These are phyloP conservation scores for Penicillium sp. DNA, from an alignment of 2,329 filamentous ascomycete species.

Conservation along the genomic window DNA sequence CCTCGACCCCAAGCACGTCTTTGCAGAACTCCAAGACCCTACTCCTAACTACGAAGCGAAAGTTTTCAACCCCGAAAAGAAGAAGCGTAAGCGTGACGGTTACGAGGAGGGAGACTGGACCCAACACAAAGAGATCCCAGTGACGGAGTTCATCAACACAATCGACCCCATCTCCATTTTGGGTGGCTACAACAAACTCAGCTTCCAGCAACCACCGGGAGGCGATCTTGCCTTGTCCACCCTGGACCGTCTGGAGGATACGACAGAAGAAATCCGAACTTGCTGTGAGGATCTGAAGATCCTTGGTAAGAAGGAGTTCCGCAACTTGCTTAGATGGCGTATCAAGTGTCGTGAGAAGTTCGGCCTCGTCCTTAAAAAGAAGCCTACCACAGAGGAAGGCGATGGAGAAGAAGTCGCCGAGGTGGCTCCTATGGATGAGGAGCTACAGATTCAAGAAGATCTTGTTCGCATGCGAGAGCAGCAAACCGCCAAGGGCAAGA, in stretches of 20 bases:
- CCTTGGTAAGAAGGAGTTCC: constrained; percentile 91
- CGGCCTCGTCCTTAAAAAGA: constrained; percentile 78
- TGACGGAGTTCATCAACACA: constrained; percentile 92
- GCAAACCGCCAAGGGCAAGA: constrained; percentile 74
- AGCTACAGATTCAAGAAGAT: constrained; percentile 86
- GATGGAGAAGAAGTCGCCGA: constrained; percentile 74
- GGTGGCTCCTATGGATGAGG: constrained; percentile 90
- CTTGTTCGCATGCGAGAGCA: constrained; percentile 79
- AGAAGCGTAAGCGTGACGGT: constrained; percentile 96
- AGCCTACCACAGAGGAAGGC: constrained; percentile 48
- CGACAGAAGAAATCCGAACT: constrained; percentile 75
- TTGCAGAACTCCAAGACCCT: constrained; percentile 83
- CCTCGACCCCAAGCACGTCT: constrained; percentile 84
- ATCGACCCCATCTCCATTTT: constrained; percentile 91
- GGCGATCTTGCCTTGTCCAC: constrained; percentile 86
- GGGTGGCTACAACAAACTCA: constrained; percentile 79
- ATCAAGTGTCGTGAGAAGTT: constrained; percentile 88
- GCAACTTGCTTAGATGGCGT: constrained; percentile 84
- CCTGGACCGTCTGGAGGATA: constrained; percentile 81
- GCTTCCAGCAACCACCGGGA: constrained; percentile 77
- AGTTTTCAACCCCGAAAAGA: constrained; percentile 95
- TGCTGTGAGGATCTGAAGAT: constrained; percentile 86
- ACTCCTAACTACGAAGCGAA: constrained; percentile 96
- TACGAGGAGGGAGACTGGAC: constrained; percentile 96
- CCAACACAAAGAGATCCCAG: constrained; percentile 84